Evolutionary conservation across 331 rosid genomes (phyloP), one percentile per base, ranked within the genome.

Genomic region (Acacia concinna): DNA sequence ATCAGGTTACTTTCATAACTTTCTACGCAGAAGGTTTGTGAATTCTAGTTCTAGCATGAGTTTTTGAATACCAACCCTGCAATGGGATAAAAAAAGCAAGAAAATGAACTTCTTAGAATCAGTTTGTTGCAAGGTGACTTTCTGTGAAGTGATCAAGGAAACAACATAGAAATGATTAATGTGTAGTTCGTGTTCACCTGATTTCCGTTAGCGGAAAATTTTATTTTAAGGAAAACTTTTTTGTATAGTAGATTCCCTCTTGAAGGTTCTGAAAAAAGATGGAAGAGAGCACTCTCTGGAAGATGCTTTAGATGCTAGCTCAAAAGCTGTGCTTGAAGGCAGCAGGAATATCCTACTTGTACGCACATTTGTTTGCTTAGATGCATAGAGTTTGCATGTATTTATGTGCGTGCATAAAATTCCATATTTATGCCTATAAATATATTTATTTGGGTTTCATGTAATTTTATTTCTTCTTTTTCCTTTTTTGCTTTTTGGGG

Each of bases 291-390:
- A 79, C 86, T 81, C 90, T 54, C 88, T 92, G 57, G 90, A 89
- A 56, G 80, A 75, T 69, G 89, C 88, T 68, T 78, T 90, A 56
- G 96, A 89, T 80, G 84, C 90, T 34, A 87, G 96, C 74, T 86
- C 87, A 81, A 89, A 89, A 71, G 83, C 81, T 57, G 91, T 86
- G 81, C 90, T 92, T 37, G 92, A 90, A 85, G 93, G 97, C 81
- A 82, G 93, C 84, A 76, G 82, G 87, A 82, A 87, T 66, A 78
- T 86, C 67, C 86, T 92, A 82, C 79, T 81, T 89, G 97, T 92
- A 82, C 80, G 84, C 80, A 80, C 38, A 13, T 38, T 75, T 52
- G 46, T 78, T 56, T 76, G 18, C 62, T 47, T 43, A 56, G 71
- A 68, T 57, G 37, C 67, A 40, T 73, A 66, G 38, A 79, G 52